Conservation (phyloP, 176 grass and related monocot genomes). For the Rhynchospora pubera region DNA sequence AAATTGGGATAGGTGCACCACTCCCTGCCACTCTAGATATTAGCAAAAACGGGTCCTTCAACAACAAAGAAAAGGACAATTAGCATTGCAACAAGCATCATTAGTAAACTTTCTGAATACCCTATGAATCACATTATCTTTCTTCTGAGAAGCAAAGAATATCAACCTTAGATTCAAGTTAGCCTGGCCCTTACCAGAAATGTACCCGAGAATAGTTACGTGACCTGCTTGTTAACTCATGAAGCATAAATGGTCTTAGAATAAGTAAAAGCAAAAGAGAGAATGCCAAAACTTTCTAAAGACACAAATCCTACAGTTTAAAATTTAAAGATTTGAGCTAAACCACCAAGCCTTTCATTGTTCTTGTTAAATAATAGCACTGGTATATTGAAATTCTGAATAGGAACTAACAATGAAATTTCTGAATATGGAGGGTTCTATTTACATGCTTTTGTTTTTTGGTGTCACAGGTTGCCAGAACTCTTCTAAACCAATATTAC, state of each 20-base stretch:
- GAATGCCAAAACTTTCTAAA: background rate
- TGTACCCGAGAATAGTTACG: background rate
- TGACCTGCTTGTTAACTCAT: background rate
- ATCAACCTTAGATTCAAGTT: background rate
- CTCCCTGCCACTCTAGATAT: constrained; percentile 83
- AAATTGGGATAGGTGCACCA: constrained; percentile 79
- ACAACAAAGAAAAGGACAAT: constrained; percentile 25
- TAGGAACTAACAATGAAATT: background rate
- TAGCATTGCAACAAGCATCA: constrained; percentile 27
- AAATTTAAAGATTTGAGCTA: background rate
- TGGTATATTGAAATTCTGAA: background rate
- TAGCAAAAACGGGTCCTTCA: constrained; percentile 87
- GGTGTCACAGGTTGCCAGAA: background rate
- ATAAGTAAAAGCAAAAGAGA: background rate
- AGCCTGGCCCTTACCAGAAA: background rate
- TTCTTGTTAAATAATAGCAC: background rate
- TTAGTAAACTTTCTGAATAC: constrained; percentile 8
- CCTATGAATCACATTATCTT: background rate
- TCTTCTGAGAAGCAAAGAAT: background rate
- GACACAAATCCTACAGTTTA: background rate
- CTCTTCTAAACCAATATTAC: constrained; percentile 1
- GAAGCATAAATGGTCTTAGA: background rate
- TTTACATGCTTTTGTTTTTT: background rate
- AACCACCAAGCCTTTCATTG: background rate
- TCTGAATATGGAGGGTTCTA: background rate